These are phyloP conservation scores for Colletotrichum sp. DNA, from an alignment of 2,329 filamentous ascomycete species.

Conservation along the genomic window DNA sequence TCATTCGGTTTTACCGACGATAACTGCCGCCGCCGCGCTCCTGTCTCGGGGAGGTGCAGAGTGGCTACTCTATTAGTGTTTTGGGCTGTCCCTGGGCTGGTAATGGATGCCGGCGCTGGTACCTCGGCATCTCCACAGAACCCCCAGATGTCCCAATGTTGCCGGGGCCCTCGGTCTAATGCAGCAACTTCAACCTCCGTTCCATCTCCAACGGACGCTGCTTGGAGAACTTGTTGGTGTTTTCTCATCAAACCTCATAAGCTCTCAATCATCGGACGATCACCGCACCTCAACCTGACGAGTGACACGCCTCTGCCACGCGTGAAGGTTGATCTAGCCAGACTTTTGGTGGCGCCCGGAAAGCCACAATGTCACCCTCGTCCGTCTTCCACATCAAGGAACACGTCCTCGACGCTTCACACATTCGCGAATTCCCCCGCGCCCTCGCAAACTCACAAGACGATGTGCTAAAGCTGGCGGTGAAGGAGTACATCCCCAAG, in stretches of 20 bases:
- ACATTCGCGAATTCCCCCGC: constrained; percentile 81
- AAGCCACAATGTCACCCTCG: constrained; percentile 28
- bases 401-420: constrained; percentile 74
- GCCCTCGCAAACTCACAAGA: constrained; percentile 76
- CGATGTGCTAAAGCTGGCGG: constrained; percentile 71
- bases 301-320: neutral
- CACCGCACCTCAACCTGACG: neutral
- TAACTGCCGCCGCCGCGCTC: neutral
- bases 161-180: neutral
- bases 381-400: constrained; percentile 69
- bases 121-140: constrained; percentile 16
- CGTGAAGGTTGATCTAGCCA: neutral
- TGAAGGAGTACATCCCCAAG: constrained; percentile 88
- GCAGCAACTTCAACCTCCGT: neutral
- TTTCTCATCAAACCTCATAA: neutral
- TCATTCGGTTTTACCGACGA: constrained; percentile 20
- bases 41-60: neutral
- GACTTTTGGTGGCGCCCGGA: neutral
- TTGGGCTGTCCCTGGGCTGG: neutral
- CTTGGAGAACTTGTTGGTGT: neutral
- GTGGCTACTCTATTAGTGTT: neutral
- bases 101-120: neutral
- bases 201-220: neutral
- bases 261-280: neutral
- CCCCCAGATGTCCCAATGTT: neutral